Base-by-base conservation (phyloP, 2,329 filamentous ascomycete genomes). In the Xylaria sp. region DNA sequence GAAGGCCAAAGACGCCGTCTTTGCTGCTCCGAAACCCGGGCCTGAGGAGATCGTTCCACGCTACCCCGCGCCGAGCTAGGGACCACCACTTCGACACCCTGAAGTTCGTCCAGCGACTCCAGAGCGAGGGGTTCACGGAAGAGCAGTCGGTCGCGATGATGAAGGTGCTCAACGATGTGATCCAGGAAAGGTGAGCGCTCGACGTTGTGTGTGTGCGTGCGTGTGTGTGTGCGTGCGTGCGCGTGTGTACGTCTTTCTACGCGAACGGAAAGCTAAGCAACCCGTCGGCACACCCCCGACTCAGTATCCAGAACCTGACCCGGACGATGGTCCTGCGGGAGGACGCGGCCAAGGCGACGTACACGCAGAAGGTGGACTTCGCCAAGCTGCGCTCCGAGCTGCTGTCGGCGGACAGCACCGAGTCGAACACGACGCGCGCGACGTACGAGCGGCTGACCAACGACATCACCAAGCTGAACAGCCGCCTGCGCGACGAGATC, bases 1-100 rank as follows among this genome's bases (percentile, higher is more conserved):
- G 34, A 17, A 16, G 21, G 2, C 48, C 50, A 6, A 18, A 43
- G 22, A 51, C 47, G 16, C 47, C 59, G 39, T 42, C 51, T 4
- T 61, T 65, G 6, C 56, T 70, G 7, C 61, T 69, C 9, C 66
- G 63, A 37, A 66, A 69, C 48, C 69, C 69, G 0, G 48, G 52
- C 2, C 56, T 75, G 18, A 69, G 69, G 41, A 73, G 80, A 55
- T 74, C 78, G 0, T 93, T 97, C 71, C 89, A 92, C 71, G 82
- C 85, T 34, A 88, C 90, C 1, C 71, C 83, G 2, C 66, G 74
- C 37, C 81, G 77, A 46, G 70, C 72, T 48, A 84, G 89, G 61
- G 92, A 97, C 67, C 94, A 99, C 73, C 92, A 99, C 74, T 99
- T 99, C 71, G 94, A 99, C 74, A 99, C 94, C 1, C 83, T 99